Conservation (phyloP, 768 basidiomycete genomes). For the Leccinum arenicola region DNA sequence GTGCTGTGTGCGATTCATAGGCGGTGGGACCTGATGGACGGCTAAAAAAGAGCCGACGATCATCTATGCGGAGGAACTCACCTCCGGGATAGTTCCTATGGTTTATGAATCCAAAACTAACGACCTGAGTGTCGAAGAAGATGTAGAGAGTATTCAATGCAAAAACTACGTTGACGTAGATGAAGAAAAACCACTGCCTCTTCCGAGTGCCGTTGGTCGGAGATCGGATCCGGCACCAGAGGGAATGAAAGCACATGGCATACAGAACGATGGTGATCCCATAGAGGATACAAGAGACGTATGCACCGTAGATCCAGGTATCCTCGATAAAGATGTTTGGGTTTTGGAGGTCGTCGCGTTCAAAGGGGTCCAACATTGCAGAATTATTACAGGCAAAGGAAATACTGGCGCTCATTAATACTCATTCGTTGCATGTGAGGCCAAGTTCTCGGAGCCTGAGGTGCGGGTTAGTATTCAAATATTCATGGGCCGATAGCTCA, state of each 20-base stretch:
- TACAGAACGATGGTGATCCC: slow-evolving; percentile 28
- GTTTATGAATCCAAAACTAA: slow-evolving; percentile 29
- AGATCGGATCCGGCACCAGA: slow-evolving; percentile 24
- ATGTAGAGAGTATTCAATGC: slow-evolving; percentile 28
- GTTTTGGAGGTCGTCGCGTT: slow-evolving; percentile 7
- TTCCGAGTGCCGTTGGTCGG: slow-evolving; percentile 3
- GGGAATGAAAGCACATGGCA: slow-evolving; percentile 25
- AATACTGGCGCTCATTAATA: background rate
- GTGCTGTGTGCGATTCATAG: slow-evolving; percentile 24
- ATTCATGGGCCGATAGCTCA: background rate
- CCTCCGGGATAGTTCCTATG: slow-evolving; percentile 34
- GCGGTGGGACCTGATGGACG: slow-evolving; percentile 20
- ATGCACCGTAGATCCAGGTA: slow-evolving; percentile 31
- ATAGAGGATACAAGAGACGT: slow-evolving; percentile 27
- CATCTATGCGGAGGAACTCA: slow-evolving; percentile 1
- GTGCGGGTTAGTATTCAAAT: background rate
- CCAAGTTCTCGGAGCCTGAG: no score
- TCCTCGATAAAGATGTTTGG: slow-evolving; percentile 22
- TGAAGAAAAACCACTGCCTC: slow-evolving; percentile 27
- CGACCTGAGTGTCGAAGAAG: slow-evolving; percentile 17
- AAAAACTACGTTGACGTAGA: slow-evolving; percentile 30
- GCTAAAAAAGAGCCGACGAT: background rate
- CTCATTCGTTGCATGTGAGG: background rate
- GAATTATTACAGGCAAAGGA: background rate
- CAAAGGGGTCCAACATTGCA: slow-evolving; percentile 16